phyloP scores from a whole-genome alignment of 495 filamentous ascomycete species.

The Xylona heveae region DNA sequence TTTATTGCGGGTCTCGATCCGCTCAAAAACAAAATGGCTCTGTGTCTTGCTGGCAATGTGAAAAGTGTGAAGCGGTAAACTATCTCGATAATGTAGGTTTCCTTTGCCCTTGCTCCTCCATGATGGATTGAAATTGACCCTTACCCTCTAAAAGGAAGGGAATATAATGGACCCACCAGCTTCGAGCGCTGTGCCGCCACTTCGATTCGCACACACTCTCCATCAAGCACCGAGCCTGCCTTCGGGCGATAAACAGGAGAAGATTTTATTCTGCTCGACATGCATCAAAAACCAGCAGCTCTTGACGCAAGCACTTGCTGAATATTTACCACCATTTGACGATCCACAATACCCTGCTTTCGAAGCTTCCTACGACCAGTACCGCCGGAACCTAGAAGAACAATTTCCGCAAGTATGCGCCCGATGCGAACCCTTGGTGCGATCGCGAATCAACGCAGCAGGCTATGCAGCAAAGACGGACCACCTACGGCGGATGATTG shows the following conservation, averaged over 20 bases:
- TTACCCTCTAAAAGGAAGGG: conserved; percentile 33
- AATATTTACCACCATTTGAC: conserved; percentile 47
- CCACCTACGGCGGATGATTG: conserved; percentile 48
- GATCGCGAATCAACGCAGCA: conserved; percentile 37
- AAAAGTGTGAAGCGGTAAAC: conserved; percentile 60
- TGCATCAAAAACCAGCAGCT: conserved; percentile 73
- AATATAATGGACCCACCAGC: conserved; percentile 75
- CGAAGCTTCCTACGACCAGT: conserved; percentile 33
- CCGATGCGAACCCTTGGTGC: conserved; percentile 46
- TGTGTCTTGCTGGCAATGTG: conserved; percentile 42
- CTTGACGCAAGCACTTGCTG: conserved; percentile 40
- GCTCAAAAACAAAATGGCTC: conserved; percentile 26
- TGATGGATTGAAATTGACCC: conserved; percentile 1
- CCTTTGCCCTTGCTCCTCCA: neutral
- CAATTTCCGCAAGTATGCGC: conserved; percentile 71
- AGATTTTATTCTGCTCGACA: conserved; percentile 56
- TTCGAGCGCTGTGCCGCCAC: conserved; percentile 20
- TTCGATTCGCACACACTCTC: conserved; percentile 14
- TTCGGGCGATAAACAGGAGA: conserved; percentile 15
- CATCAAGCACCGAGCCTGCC: conserved; percentile 11
- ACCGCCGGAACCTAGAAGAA: conserved; percentile 41
- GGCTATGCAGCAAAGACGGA: conserved; percentile 65
- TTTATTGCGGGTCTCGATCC: conserved; percentile 52
- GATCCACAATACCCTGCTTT: conserved; percentile 37
- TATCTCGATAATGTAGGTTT: conserved; percentile 44